Conservation (phyloP, 108 stramenopile genomes). For the Asterionellopsis glacialis region DNA sequence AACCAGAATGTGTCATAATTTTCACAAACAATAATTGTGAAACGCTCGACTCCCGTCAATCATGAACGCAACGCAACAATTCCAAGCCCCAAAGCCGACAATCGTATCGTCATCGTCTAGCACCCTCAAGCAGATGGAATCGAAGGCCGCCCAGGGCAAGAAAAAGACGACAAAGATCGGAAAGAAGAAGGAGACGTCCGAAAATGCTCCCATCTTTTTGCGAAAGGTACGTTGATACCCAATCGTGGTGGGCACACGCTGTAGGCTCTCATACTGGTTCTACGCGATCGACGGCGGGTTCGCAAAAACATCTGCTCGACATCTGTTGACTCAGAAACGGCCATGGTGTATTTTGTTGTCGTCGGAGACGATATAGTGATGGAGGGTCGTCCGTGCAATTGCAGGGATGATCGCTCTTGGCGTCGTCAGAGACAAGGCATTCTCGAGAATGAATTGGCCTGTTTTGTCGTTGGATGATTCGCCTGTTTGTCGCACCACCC, state of each 20-base stretch:
- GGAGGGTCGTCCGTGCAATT: neutral
- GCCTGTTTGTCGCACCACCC: neutral
- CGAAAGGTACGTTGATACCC: constrained; percentile 21
- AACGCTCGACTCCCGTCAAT: neutral
- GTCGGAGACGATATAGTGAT: neutral
- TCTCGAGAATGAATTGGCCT: neutral
- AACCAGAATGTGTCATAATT: neutral
- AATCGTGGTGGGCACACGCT: neutral
- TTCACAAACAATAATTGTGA: neutral
- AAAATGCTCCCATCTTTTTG: constrained; percentile 35
- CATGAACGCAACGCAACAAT: neutral
- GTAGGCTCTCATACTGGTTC: neutral
- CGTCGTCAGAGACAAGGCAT: neutral
- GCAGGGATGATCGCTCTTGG: no score
- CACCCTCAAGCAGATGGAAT: neutral
- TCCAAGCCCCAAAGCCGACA: neutral
- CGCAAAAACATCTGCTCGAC: neutral
- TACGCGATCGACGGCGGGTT: neutral
- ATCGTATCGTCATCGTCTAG: neutral
- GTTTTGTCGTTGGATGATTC: neutral
- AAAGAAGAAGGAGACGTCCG: constrained; percentile 13
- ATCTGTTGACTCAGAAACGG: neutral
- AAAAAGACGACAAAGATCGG: constrained; percentile 6
- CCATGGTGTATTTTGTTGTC: neutral
- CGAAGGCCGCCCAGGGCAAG: neutral